Conservation (phyloP, 352 stramenopile species). For the Phytophthora pini region DNA sequence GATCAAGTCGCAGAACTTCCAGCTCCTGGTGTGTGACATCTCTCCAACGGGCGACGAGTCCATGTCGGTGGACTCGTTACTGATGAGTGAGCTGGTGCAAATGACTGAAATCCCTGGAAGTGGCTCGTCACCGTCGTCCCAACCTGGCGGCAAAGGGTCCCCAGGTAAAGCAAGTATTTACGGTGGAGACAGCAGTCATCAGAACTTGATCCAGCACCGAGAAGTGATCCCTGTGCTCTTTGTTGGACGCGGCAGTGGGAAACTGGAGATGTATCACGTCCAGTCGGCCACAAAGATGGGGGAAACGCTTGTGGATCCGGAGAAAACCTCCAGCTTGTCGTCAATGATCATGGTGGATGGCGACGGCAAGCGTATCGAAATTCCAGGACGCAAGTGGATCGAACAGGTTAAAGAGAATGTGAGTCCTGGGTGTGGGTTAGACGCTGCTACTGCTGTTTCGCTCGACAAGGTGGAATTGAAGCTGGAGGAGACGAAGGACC, state of each 20-base stretch:
- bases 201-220: conserved; percentile 44
- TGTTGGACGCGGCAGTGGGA: conserved; percentile 69
- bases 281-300: conserved; percentile 72
- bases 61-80: conserved; percentile 63
- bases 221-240: conserved; percentile 73
- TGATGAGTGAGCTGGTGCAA: conserved; percentile 73
- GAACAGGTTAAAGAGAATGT: conserved; percentile 10
- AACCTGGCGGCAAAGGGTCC: conserved; percentile 22
- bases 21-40: conserved; percentile 68
- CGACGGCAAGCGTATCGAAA: conserved; percentile 50
- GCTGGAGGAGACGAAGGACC: neutral
- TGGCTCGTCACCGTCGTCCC: conserved; percentile 10
- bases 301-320: conserved; percentile 58
- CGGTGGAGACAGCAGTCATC: conserved; percentile 9
- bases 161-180: conserved; percentile 1
- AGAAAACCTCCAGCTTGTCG: conserved; percentile 50
- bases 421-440: neutral
- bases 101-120: conserved; percentile 59
- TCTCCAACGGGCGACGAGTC: conserved; percentile 44
- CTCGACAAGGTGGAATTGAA: conserved; percentile 17
- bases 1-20: conserved; percentile 52
- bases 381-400: conserved; percentile 50
- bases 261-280: conserved; percentile 80
- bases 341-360: conserved; percentile 71
- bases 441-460: conserved; percentile 4